A percentile compares a stretch with the other conserved stretches of the same genome.
Conservation (phyloP, 257 asterid genomes). For the Coffea canephora region DNA sequence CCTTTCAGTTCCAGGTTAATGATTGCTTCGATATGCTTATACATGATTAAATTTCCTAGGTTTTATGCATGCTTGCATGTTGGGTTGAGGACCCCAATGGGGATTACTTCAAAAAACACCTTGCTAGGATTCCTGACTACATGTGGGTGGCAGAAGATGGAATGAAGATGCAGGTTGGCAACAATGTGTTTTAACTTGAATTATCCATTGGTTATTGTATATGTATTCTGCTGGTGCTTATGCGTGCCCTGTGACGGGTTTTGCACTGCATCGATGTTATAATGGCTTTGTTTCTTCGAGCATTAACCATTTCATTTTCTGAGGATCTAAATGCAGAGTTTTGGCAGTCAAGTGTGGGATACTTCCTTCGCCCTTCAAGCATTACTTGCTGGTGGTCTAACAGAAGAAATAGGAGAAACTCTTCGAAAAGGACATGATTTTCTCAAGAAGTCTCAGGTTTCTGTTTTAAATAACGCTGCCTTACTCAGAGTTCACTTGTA, state of each 20-base stretch:
- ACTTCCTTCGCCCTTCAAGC: conserved; percentile 82
- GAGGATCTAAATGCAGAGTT: conserved; percentile 45
- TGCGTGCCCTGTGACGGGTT: too few relatives aligned
- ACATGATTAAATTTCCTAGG: background rate
- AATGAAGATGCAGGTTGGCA: conserved; percentile 42
- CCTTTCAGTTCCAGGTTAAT: background rate
- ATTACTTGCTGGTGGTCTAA: conserved; percentile 55
- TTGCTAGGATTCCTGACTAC: conserved; percentile 41
- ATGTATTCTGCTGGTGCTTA: too few relatives aligned
- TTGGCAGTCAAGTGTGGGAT: conserved; percentile 92
- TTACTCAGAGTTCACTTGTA: background rate
- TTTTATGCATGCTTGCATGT: conserved; percentile 31
- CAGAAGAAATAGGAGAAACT: conserved; percentile 63
- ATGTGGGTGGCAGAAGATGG: conserved; percentile 55
- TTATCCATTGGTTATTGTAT: background rate
- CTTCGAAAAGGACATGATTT: conserved; percentile 68
- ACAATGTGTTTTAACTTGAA: background rate
- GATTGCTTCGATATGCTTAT: background rate
- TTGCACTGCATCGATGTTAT: too few relatives aligned
- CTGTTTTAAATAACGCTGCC: background rate
- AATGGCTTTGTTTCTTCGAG: too few relatives aligned
- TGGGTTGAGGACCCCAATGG: conserved; percentile 49
- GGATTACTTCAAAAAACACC: conserved; percentile 37
- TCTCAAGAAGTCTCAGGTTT: conserved; percentile 75
- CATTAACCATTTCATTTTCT: too few relatives aligned